Percentiles rank a stretch among this genome's conserved stretches.
These are phyloP conservation scores for Alternaria arbusti DNA, from an alignment of 2,329 filamentous ascomycete species.

Conservation along the genomic window DNA sequence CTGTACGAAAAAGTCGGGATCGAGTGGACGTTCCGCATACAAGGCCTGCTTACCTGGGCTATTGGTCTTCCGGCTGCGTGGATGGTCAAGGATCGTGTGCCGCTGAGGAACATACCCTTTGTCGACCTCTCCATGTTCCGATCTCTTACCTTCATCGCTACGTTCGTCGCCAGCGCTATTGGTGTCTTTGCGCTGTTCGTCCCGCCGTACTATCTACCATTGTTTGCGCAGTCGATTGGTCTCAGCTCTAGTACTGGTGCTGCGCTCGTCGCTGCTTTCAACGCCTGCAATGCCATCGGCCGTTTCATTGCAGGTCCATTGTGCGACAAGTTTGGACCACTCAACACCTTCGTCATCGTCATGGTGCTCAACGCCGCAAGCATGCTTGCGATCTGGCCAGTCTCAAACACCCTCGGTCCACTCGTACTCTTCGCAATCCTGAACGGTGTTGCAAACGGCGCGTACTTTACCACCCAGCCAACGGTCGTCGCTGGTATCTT, in stretches of 20 bases:
- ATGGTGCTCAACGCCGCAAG: constrained; percentile 33
- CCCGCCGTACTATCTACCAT: constrained; percentile 37
- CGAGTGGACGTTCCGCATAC: constrained; percentile 40
- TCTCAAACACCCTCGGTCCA: constrained; percentile 31
- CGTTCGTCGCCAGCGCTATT: constrained; percentile 32
- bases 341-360: constrained; percentile 41
- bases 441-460: constrained; percentile 40
- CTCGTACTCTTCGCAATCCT: constrained; percentile 35
- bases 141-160: constrained; percentile 27
- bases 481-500: constrained; percentile 39
- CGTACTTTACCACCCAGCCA: constrained; percentile 37
- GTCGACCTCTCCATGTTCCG: constrained; percentile 35
- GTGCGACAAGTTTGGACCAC: constrained; percentile 39
- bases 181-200: constrained; percentile 40
- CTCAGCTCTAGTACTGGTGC: constrained; percentile 35
- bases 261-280: constrained; percentile 35
- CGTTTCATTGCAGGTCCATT: constrained; percentile 33
- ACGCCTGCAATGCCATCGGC: constrained; percentile 38
- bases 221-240: constrained; percentile 37
- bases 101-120: constrained; percentile 27
- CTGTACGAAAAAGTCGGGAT: constrained; percentile 35
- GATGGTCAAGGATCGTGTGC: constrained; percentile 34
- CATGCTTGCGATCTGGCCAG: constrained; percentile 43
- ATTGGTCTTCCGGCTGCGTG: constrained; percentile 35
- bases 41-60: constrained; percentile 31